Conservation (phyloP, 208 protist species). For the Trichomonas gallinae region DNA sequence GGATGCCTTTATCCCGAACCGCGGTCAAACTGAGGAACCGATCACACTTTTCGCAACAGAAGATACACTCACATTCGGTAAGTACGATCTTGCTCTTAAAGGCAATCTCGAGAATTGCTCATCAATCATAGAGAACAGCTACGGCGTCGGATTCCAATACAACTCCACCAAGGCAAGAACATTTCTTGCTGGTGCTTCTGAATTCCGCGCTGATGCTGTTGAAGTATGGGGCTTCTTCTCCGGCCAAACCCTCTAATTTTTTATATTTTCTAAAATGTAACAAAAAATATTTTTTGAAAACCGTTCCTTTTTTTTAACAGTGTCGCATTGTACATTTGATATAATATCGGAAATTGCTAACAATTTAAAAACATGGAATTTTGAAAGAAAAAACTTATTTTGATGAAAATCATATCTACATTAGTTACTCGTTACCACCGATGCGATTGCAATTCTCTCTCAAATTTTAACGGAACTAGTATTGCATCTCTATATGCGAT, state of each 20-base stretch:
- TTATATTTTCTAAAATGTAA: neutral
- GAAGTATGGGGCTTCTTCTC: constrained; percentile 19
- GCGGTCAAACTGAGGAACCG: neutral
- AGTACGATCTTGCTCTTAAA: neutral
- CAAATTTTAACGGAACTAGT: too few species aligned
- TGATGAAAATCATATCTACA: too few species aligned
- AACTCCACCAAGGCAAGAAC: neutral
- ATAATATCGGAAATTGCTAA: too few species aligned
- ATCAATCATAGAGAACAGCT: neutral
- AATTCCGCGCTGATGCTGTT: neutral
- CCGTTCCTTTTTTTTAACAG: too few species aligned
- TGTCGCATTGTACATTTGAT: too few species aligned
- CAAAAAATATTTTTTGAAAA: too few species aligned
- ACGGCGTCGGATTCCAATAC: neutral
- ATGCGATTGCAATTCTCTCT: too few species aligned
- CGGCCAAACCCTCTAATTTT: neutral
- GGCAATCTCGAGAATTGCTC: neutral
- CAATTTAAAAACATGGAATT: too few species aligned
- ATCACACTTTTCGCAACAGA: neutral
- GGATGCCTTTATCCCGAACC: neutral
- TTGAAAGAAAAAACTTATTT: too few species aligned
- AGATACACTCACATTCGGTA: constrained; percentile 11
- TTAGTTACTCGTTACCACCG: too few species aligned
- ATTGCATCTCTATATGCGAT: too few species aligned
- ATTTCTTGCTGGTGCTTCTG: neutral